Evolutionary conservation across 2,329 filamentous ascomycete species (phyloP).

Genomic region (Penicillium sp.): DNA sequence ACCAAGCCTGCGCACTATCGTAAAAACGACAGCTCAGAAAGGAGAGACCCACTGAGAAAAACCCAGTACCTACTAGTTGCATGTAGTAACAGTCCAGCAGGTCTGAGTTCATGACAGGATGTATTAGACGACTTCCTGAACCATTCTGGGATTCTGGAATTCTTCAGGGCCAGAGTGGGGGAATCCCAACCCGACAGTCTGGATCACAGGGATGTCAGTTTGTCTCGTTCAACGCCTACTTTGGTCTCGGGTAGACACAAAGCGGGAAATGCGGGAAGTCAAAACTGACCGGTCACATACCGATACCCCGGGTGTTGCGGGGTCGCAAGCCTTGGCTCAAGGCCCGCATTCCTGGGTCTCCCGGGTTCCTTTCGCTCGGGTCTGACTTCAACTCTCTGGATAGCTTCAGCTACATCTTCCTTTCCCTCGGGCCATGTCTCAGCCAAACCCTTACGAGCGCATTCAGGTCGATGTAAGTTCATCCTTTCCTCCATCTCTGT

Average conservation of each 20-base stretch:
- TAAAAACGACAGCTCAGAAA: too few relatives aligned
- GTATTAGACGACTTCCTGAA: neutral
- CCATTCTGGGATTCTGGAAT: neutral
- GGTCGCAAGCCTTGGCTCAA: neutral
- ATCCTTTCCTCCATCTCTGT: neutral
- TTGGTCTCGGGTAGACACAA: neutral
- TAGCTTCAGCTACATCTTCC: constrained; percentile 1
- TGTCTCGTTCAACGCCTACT: neutral
- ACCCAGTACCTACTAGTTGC: neutral
- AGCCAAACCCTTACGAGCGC: constrained; percentile 29
- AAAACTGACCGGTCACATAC: neutral
- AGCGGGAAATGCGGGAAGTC: neutral
- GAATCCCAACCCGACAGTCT: neutral
- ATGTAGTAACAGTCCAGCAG: neutral
- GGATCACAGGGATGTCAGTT: neutral
- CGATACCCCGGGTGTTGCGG: constrained; percentile 5
- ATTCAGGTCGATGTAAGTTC: constrained; percentile 36
- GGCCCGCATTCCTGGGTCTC: constrained; percentile 1
- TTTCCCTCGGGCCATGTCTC: constrained; percentile 23
- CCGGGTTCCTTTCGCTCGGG: constrained; percentile 17
- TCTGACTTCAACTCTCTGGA: neutral
- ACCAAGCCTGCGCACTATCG: too few relatives aligned
- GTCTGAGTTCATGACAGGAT: neutral
- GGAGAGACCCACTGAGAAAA: too few relatives aligned
- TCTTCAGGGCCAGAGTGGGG: neutral